Percentiles rank a stretch among this genome's conserved stretches.
Conservation (phyloP, 805 yeast genomes). For the Cyberlindnera meyerae region DNA sequence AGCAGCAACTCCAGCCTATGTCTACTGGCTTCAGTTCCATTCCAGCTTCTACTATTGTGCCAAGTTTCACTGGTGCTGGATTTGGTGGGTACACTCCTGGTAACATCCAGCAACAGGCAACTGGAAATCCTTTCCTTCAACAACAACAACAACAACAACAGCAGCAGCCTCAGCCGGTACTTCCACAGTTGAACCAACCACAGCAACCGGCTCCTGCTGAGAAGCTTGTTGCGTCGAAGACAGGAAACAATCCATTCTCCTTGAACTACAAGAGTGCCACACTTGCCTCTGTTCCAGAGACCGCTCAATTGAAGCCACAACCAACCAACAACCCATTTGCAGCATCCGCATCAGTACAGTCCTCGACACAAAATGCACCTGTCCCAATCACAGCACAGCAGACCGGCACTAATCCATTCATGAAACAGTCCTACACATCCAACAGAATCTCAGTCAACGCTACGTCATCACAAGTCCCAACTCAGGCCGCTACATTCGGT, state of each 20-base stretch:
- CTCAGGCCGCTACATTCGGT: constrained; percentile 61
- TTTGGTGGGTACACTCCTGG: constrained; percentile 45
- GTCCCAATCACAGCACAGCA: constrained; percentile 21
- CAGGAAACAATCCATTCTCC: constrained; percentile 30
- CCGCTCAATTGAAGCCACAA: constrained; percentile 8
- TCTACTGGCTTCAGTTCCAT: constrained; percentile 20
- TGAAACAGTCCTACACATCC: constrained; percentile 20
- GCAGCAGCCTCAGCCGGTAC: constrained; percentile 2
- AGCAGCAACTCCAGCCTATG: constrained; percentile 21
- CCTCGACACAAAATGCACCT: not conserved
- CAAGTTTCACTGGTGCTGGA: constrained; percentile 50
- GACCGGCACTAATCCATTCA: constrained; percentile 39
- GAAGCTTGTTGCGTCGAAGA: constrained; percentile 13
- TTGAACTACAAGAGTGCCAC: constrained; percentile 15
- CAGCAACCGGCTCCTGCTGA: not conserved
- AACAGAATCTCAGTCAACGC: constrained; percentile 26
- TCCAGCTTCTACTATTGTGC: constrained; percentile 20
- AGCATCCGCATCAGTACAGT: not conserved
- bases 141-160: constrained; percentile 9
- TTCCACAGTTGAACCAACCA: not conserved
- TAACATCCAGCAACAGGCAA: constrained; percentile 17
- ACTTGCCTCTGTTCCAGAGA: constrained; percentile 13
- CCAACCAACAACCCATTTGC: constrained; percentile 29
- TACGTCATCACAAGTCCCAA: not conserved
- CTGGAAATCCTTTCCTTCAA: constrained; percentile 34